Evolutionary conservation across 208 protist genomes (phyloP), one percentile per base, ranked within the genome.

Genomic region (Leptomonas pyrrhocoris): DNA sequence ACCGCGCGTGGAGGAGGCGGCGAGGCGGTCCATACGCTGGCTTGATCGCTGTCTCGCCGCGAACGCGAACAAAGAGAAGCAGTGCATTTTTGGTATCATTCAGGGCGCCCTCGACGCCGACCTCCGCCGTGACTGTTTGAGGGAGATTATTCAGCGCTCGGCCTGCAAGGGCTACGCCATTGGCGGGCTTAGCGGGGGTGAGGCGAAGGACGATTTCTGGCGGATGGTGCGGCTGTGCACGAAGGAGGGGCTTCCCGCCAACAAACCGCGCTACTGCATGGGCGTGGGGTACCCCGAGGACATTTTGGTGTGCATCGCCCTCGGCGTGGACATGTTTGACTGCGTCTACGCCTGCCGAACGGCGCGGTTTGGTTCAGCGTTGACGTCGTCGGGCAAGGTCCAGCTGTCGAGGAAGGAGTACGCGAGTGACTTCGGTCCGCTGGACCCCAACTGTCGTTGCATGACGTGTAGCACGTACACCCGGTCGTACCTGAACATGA

Each of bases 281-380:
- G 99, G 99, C 55, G 98, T 99, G 9, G 94, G 96, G 8, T 99
- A 99, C 71, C 96, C 99, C 18, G 84, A 98, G 28, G 99, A 99
- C 84, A 94, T 99, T 31, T 90, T 99, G 0, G 98, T 99, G 19
- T 99, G 98, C 76, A 93, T 96, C 13, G 96, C 96, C 2, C 84
- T 99, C 15, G 99, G 99, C 25, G 98, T 99, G 16, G 99, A 99
- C 80, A 99, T 99, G 98, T 99, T 99, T 68, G 99, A 99, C 79
- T 99, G 99, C 83, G 99, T 99, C n/a, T 99, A 98, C 68, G 98
- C 99, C 7, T 99, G 97, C 55, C 77, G 99, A 30, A 99, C 98
- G 1, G 98, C 98, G 9, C 82, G 98, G 51, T 99, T 99, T 74
- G 98, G 98, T 30, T 98, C 90, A 5, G 98, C 97, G 1, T 70